Evolutionary conservation across 495 filamentous ascomycete species (phyloP), one percentile per base, ranked within the genome.

Genomic region (Penicillium longicatenatum): DNA sequence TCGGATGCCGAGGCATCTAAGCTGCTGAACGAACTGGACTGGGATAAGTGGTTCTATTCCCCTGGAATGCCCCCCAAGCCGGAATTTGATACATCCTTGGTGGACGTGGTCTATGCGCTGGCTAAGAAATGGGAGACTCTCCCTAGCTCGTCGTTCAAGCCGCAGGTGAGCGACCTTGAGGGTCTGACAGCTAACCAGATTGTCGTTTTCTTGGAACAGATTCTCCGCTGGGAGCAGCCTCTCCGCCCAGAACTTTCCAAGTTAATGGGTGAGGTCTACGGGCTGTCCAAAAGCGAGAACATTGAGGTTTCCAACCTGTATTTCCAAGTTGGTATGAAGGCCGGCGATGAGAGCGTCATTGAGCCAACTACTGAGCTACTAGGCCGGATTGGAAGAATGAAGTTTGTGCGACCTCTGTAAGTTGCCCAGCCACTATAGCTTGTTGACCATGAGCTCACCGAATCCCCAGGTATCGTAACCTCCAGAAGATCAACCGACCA

Each of bases 21-120:
- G 64, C 79, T 85, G 14, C 74, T 96, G 43, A 75, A 83, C 3
- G 77, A 78, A 1, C 79, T 96, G 33, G 91, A 97, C 64, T 98
- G 93, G 93, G 86, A 97, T 41, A 80, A 77, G 9, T 91, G 89
- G 79, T 94, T 96, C 76, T 93, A 92, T 69, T 78, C 75, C 12
- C 89, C 93, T 1, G 93, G 93, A 39, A 71, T 95, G 37, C 94
- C 93, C 12, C 89, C 91, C 3, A 96, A 95, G 75, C 94, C 93
- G 6, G 75, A 88, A 11, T 97, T 96, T 61, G 90, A 97, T 68
- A 96, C 92, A 0, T 87, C 89, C 17, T 83, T 96, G 45, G 93
- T 89, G 6, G 90, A 96, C 55, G 83, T 86, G 45, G 96, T 93
- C 74, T 93, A 93, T 69, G 79, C 79, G 3, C 83, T 98, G 11